Evolutionary conservation across 805 yeast species (phyloP), one percentile per base, ranked within the genome.

Genomic region (Starmerella floricola): DNA sequence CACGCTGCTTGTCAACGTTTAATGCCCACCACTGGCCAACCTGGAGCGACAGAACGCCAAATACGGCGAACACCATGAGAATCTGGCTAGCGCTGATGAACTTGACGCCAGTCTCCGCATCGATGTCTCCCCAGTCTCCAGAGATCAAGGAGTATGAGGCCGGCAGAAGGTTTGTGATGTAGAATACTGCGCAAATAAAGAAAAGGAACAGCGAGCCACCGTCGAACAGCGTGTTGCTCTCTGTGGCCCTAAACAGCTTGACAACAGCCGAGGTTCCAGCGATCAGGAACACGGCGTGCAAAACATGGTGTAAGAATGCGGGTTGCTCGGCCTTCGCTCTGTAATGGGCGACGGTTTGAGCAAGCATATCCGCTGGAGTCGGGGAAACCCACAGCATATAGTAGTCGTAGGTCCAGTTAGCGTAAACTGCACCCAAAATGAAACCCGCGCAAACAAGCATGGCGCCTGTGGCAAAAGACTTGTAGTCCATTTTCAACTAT

Each of bases 41-140:
- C 65, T 91, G 97, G 52, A 91, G 71, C 8, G 82, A 68, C 33
- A 86, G 63, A n/a, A 86, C 81, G 50, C 95, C 96, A 18, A 74
- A 57, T 40, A 87, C 65, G 15, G 81, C 67, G 41, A 84, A 60
- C 8, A 81, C 74, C 51, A 83, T 68, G 68, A 88, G 78, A 30
- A 79, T 71, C 62, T 79, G 79, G 23, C 91, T 78, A 4, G 97
- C 96, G 31, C 91, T 95, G 56, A 91, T 74, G 31, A 91, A 95
- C 50, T 83, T 84, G 55, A 88, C 63, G 24, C 97, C 97, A 18
- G 94, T 83, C 47, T 69, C 69, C 59, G 73, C 76, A 55, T 82
- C 83, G 38, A 91, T 94, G 39, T 88, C 97, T 51, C 95, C 97
- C 97, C 97, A 88, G 46, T 75, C 68, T 34, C 86, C 87, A 44